Base-by-base conservation (phyloP, 495 filamentous ascomycete genomes). In the Xylaria scruposa region DNA sequence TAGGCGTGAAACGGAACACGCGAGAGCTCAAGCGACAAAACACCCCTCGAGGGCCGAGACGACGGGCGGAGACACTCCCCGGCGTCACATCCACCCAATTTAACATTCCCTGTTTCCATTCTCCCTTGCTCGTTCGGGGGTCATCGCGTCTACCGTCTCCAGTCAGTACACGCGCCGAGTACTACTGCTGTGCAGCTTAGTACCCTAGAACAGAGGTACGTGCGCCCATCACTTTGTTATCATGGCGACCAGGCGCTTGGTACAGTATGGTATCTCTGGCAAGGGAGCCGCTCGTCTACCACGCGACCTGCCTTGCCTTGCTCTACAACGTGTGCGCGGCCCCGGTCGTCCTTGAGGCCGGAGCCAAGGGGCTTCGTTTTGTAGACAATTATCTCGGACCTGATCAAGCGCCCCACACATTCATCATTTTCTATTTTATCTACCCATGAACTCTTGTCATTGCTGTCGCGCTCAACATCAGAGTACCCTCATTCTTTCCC, bases 61-160 rank as follows among this genome's bases (percentile, higher is more conserved):
- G 58, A 62, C 46, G 62, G 68, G 68, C 61, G 33, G 61, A 58
- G 47, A 71, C 40, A 56, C 42, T 66, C 70, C 62, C 70, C 61
- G 46, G 33, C 46, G 19, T 42, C 58, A 46, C 62, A 58, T 42
- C 61, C 70, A 71, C 51, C 47, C 60, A 67, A 71, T 71, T 64
- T 67, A 38, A 56, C 58, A 58, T 65, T 58, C 44, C 60, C 60
- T 70, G 59, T 26, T 59, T 40, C 60, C 49, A 33, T 33, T 29
- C 13, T 54, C 26, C 58, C 68, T 54, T 47, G n/a, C n/a, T 46
- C n/a, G 33, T 6, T 29, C n/a, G 31, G 21, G 12, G 33, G 40
- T 13, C 26, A 40, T 46, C 40, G 46, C 44, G 24, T 51, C 15
- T 19, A 60, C 67, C 40, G 13, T 46, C 49, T 64, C 17, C 26